These are phyloP conservation scores for Lodderomyces parapsilosis DNA, from an alignment of 1,139 yeast genomes.

Conservation along the genomic window DNA sequence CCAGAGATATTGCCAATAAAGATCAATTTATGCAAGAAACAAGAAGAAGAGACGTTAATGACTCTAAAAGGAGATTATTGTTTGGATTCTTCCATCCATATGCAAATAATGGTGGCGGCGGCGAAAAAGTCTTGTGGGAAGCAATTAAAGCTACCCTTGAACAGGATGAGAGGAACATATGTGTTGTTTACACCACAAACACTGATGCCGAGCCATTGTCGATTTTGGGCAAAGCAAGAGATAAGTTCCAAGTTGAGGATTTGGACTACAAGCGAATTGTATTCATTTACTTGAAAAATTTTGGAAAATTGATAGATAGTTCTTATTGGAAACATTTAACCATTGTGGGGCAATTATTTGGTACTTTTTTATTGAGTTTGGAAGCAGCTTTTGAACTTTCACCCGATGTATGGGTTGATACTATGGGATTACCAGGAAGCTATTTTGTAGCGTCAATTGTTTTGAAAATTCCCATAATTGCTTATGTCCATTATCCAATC, in stretches of 20 bases:
- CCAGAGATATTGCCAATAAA: conserved; percentile 28
- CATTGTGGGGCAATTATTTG: conserved; percentile 82
- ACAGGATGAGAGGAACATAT: conserved; percentile 52
- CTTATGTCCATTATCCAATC: conserved; percentile 93
- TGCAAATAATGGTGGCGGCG: conserved; percentile 97
- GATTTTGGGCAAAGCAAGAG: conserved; percentile 57
- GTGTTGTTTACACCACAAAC: conserved; percentile 76
- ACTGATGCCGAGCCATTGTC: conserved; percentile 48
- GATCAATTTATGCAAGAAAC: conserved; percentile 27
- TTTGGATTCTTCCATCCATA: conserved; percentile 95
- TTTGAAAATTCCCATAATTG: conserved; percentile 69
- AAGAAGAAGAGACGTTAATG: conserved; percentile 37
- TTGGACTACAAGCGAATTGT: conserved; percentile 59
- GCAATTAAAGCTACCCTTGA: conserved; percentile 74
- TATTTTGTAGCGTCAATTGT: conserved; percentile 54
- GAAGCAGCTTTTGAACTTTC: conserved; percentile 70
- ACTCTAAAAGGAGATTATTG: conserved; percentile 42
- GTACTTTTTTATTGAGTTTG: conserved; percentile 64
- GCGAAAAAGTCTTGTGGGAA: conserved; percentile 95
- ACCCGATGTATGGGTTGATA: conserved; percentile 93
- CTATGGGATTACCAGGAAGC: conserved; percentile 90
- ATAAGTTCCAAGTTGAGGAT: conserved; percentile 60
- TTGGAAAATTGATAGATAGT: conserved; percentile 63
- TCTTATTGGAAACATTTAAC: conserved; percentile 78
- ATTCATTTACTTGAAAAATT: conserved; percentile 65